Evolutionary conservation across 169 alveolate species (phyloP).

Genomic region (Eimeria brunetti): DNA sequence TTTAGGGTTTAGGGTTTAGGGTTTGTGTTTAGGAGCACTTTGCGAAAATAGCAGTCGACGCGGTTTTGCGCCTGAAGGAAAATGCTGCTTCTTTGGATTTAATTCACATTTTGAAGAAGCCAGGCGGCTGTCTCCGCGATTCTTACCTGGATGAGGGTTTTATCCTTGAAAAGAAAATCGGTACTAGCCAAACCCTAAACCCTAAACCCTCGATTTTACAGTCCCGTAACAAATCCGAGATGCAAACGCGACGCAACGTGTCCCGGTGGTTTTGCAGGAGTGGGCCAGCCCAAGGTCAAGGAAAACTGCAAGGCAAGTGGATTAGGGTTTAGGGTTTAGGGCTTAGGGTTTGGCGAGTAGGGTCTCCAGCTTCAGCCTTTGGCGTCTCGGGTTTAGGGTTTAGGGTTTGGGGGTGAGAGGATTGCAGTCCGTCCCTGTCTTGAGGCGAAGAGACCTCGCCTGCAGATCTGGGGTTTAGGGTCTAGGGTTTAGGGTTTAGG

Average conservation of each 20-base stretch:
- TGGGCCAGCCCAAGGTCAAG: conserved; percentile 74
- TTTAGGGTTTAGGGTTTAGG: conserved; percentile 23
- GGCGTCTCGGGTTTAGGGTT: conserved; percentile 83
- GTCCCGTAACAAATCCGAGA: too few relatives aligned
- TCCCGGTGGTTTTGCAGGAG: conserved; percentile 84
- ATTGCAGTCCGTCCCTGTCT: neutral
- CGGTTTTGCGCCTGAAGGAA: conserved; percentile 97
- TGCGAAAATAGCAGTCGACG: conserved; percentile 98
- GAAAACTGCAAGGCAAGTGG: conserved; percentile 73
- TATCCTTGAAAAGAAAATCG: conserved; percentile 97
- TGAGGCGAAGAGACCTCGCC: neutral
- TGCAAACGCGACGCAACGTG: too few relatives aligned
- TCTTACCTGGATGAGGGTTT: conserved; percentile 99
- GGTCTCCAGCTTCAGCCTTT: conserved; percentile 98
- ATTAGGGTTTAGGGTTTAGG: neutral
- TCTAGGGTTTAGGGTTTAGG: conserved; percentile 51
- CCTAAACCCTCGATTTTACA: neutral
- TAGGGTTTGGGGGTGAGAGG: neutral
- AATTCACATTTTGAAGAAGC: conserved; percentile 94
- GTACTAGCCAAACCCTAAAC: conserved; percentile 54
- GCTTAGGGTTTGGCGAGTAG: conserved; percentile 94
- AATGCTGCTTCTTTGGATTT: conserved; percentile 83
- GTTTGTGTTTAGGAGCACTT: conserved; percentile 87
- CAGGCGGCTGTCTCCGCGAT: conserved; percentile 98
- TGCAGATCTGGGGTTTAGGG: neutral